Base-by-base conservation (phyloP, 805 yeast species). In the Trichomonascus vanleenenianus region DNA sequence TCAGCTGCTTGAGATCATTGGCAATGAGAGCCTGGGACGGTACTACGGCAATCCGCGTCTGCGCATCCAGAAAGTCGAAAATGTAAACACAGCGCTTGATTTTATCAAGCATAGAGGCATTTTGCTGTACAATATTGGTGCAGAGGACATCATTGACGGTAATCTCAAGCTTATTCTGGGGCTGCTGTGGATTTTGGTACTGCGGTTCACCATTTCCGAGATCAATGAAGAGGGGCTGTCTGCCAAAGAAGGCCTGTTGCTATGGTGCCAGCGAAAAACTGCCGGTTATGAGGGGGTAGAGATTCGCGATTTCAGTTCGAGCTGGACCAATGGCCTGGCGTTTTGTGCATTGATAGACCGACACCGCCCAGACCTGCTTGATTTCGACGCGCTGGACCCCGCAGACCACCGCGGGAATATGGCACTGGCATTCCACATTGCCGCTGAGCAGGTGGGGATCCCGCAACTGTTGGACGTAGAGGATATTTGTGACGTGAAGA, bases 111-210 rank as follows among this genome's bases (percentile, higher is more conserved):
- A 59, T 15, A 43, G 66, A 16, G 67, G 66, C 2, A 59, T 66
- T n/a, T 59, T 56, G 43, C 51, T 66, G 30, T 55, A 62, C 47
- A 61, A 63, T 47, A 64, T 66, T 30, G 71, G 71, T 2, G 67
- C 97, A 12, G 96, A 88, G 62, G 96, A 88, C 63, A 85, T 89
- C 44, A 82, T 86, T 51, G 97, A 88, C 59, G 97, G 97, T 56
- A 89, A 85, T 57, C 94, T 87, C 61, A 96, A 89, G 65, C 75
- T 89, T 63, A 84, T 89, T 48, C 68, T 91, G 53, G 97, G 97
- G 46, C 73, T 89, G 53, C 83, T 89, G 55, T 89, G 97, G 97
- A 62, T 65, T 35, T 50, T 66, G 30, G 66, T 66, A 50, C 47
- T 66, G 27, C 47, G 64, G 15, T 66, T 64, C 49, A 60, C 71